phyloP scores from a whole-genome alignment of 305 asterid genomes.

The Solanum hybrid region DNA sequence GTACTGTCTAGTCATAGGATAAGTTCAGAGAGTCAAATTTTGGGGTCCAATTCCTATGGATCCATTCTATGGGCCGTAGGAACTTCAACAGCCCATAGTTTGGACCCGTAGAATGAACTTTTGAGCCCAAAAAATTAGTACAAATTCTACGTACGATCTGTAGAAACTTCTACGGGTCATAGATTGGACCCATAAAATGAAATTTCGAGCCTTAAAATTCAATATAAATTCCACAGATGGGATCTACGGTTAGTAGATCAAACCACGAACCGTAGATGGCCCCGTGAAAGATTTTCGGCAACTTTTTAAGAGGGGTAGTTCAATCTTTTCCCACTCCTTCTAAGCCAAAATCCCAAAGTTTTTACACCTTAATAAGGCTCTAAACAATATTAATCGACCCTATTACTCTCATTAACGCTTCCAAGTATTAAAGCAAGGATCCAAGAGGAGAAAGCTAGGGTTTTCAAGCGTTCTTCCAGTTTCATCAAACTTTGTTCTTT shows the following conservation, averaged over 20 bases:
- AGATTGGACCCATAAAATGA: not conserved
- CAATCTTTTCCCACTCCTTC: not conserved
- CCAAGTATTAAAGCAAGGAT: not conserved
- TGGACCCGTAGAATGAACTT: not conserved
- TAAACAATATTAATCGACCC: not conserved
- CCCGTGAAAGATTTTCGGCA: not conserved
- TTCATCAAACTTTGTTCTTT: not conserved
- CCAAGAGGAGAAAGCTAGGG: not conserved
- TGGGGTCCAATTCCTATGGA: not conserved
- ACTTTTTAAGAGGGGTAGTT: not conserved
- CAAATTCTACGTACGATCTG: not conserved
- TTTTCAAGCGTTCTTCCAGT: not conserved
- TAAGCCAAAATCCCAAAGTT: not conserved
- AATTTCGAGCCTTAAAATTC: not conserved
- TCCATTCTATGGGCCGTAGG: not conserved
- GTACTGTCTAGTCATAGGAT: not conserved
- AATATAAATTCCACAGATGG: not conserved
- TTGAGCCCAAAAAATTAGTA: not conserved
- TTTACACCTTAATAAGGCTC: not conserved
- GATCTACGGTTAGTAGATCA: not conserved
- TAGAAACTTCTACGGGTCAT: not conserved
- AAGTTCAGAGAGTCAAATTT: not conserved
- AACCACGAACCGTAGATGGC: not conserved
- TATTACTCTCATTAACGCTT: not conserved
- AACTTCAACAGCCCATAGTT: not conserved